phyloP scores from a whole-genome alignment of 2,329 filamentous ascomycete species.

The Nigrospora sphaerica region DNA sequence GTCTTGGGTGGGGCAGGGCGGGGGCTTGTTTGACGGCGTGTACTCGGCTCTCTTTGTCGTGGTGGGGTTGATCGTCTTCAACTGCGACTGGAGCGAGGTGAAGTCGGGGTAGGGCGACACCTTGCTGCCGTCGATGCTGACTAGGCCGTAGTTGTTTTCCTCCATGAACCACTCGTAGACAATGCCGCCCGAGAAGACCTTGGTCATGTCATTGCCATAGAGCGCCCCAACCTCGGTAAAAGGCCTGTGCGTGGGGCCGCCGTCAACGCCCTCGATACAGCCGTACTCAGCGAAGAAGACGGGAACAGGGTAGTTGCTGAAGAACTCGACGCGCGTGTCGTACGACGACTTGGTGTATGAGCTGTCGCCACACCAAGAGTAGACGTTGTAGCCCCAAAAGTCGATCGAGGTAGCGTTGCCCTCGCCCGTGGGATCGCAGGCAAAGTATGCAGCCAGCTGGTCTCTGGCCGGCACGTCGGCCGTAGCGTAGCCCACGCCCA shows the following conservation, averaged over 20 bases:
- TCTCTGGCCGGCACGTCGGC: slow-evolving; percentile 79
- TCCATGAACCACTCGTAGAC: slow-evolving; percentile 99
- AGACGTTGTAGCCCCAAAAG: slow-evolving; percentile 99
- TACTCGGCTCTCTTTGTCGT: slow-evolving; percentile 62
- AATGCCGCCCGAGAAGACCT: slow-evolving; percentile 89
- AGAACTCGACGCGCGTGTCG: slow-evolving; percentile 76
- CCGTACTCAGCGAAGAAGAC: slow-evolving; percentile 99
- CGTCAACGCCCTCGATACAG: slow-evolving; percentile 61
- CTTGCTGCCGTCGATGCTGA: slow-evolving; percentile 49
- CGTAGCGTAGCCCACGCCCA: slow-evolving; percentile 93
- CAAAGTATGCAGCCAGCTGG: slow-evolving; percentile 86
- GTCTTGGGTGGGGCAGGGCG: slow-evolving; percentile 62
- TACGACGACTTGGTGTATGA: slow-evolving; percentile 73
- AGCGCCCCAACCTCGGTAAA: slow-evolving; percentile 83
- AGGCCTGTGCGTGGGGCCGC: slow-evolving; percentile 56
- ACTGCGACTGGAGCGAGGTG: slow-evolving; percentile 60
- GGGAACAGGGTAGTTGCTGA: slow-evolving; percentile 81
- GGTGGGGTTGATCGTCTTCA: slow-evolving; percentile 60
- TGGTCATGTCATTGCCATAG: slow-evolving; percentile 69
- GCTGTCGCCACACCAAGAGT: slow-evolving; percentile 95
- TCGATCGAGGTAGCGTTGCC: slow-evolving; percentile 56
- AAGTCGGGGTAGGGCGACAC: slow-evolving; percentile 70
- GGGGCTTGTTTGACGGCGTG: slow-evolving; percentile 63
- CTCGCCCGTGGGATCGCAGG: slow-evolving; percentile 64
- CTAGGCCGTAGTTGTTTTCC: slow-evolving; percentile 79